phyloP scores from a whole-genome alignment of 2,329 filamentous ascomycete genomes.

The Ceratocystis variospora region DNA sequence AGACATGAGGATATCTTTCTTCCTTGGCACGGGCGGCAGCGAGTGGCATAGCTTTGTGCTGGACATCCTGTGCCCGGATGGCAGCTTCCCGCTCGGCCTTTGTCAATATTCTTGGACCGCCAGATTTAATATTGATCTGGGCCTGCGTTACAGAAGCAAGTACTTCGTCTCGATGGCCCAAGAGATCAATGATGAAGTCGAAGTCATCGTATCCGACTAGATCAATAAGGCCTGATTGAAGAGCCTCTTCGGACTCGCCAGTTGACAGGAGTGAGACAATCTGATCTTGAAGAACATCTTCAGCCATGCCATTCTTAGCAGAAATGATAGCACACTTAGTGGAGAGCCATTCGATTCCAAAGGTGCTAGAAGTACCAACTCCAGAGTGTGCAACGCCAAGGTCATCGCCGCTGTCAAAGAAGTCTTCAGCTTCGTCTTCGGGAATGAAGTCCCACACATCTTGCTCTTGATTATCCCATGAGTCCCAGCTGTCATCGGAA shows the following conservation, averaged over 20 bases:
- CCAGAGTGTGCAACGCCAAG: conserved; percentile 27
- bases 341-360: conserved; percentile 56
- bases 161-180: conserved; percentile 60
- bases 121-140: conserved; percentile 11
- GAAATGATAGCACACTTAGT: conserved; percentile 55
- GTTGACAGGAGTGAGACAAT: conserved; percentile 61
- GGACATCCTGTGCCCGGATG: conserved; percentile 58
- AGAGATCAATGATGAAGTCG: conserved; percentile 83
- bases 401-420: conserved; percentile 25
- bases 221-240: conserved; percentile 84
- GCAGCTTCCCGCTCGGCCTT: conserved; percentile 66
- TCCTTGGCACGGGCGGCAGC: conserved; percentile 58
- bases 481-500: conserved; percentile 36
- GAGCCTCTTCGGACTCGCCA: conserved; percentile 57
- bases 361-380: conserved; percentile 25
- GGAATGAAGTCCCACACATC: conserved; percentile 92
- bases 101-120: conserved; percentile 44
- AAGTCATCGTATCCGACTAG: conserved; percentile 86
- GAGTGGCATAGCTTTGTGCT: conserved; percentile 68
- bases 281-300: conserved; percentile 61
- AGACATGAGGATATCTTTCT: conserved; percentile 83
- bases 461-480: conserved; percentile 50
- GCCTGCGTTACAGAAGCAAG: conserved; percentile 30
- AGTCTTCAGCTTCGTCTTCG: conserved; percentile 52
- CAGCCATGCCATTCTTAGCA: conserved; percentile 50